These are phyloP conservation scores for Nymphaea colorata DNA, from an alignment of 164 flowering plant genomes.

Conservation along the genomic window DNA sequence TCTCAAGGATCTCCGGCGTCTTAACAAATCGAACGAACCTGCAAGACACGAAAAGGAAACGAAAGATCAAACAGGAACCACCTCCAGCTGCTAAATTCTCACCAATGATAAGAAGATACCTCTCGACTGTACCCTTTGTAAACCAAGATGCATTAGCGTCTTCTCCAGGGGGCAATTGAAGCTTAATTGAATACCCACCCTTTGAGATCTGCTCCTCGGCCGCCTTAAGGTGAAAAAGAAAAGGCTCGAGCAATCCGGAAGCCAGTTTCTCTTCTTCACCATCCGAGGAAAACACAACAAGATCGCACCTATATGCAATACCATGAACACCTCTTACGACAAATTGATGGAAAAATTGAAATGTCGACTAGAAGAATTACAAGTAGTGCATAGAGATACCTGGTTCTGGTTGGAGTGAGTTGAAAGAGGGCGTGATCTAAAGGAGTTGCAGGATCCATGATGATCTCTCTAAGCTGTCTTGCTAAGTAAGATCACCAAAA, in stretches of 20 bases:
- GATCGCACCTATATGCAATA: conserved; percentile 50
- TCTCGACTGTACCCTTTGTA: conserved; percentile 62
- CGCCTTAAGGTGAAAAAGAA: conserved; percentile 42
- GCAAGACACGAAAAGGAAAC: conserved; percentile 4
- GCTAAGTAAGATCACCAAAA: too few relatives aligned
- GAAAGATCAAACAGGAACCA: background rate
- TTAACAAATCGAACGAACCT: conserved; percentile 87
- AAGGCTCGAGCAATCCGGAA: conserved; percentile 68
- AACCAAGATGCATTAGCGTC: conserved; percentile 43
- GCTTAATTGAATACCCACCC: conserved; percentile 82
- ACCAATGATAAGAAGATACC: conserved; percentile 23
- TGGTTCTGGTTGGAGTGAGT: conserved; percentile 88
- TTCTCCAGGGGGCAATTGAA: conserved; percentile 14
- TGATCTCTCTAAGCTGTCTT: background rate
- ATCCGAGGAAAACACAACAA: conserved; percentile 46
- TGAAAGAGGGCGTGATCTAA: conserved; percentile 65
- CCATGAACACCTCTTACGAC: background rate
- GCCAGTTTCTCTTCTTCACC: conserved; percentile 59
- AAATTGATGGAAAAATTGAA: background rate
- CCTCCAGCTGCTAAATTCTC: background rate
- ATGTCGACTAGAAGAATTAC: background rate
- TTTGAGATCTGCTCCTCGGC: conserved; percentile 75
- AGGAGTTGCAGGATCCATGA: conserved; percentile 29
- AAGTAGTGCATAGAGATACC: conserved; percentile 20
- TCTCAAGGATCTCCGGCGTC: conserved; percentile 84